Evolutionary conservation across 768 basidiomycete genomes (phyloP).

Genomic region (Termitomyces eurrhizus): DNA sequence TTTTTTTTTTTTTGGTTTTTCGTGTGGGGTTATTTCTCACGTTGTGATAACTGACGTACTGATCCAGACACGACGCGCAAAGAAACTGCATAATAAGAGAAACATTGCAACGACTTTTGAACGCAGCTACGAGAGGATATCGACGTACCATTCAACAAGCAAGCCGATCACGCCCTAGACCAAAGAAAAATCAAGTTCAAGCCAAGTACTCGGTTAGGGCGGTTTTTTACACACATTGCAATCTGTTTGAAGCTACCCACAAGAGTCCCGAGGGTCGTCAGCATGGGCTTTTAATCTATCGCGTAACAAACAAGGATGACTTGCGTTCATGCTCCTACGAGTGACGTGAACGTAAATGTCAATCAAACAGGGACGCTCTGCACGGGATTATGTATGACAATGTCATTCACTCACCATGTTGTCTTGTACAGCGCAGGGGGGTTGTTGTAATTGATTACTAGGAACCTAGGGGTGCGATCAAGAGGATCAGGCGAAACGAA

Average conservation of each 20-base stretch:
- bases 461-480: slow-evolving; percentile 29
- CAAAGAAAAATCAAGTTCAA: not conserved
- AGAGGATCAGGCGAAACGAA: too few species aligned
- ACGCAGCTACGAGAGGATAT: not conserved
- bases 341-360: not conserved
- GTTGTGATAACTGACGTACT: slow-evolving; percentile 29
- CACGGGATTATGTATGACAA: too few species aligned
- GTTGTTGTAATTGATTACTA: slow-evolving; percentile 41
- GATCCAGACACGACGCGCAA: slow-evolving; percentile 49
- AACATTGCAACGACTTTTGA: too few species aligned
- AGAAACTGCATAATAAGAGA: slow-evolving; percentile 32
- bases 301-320: slow-evolving; percentile 1
- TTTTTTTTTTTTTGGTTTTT: too few species aligned
- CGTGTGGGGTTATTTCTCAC: too few species aligned
- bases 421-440: slow-evolving; percentile 29
- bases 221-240: slow-evolving; percentile 34
- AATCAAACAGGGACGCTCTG: not conserved
- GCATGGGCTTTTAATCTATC: too few species aligned
- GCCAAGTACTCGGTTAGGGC: too few species aligned
- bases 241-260: slow-evolving; percentile 43
- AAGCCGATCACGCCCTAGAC: slow-evolving; percentile 43
- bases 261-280: too few species aligned
- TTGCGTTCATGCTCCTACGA: slow-evolving; percentile 40
- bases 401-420: slow-evolving; percentile 30
- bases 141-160: slow-evolving; percentile 41